Conservation (phyloP, 2,329 filamentous ascomycete species). For the Orbilia javanica region DNA sequence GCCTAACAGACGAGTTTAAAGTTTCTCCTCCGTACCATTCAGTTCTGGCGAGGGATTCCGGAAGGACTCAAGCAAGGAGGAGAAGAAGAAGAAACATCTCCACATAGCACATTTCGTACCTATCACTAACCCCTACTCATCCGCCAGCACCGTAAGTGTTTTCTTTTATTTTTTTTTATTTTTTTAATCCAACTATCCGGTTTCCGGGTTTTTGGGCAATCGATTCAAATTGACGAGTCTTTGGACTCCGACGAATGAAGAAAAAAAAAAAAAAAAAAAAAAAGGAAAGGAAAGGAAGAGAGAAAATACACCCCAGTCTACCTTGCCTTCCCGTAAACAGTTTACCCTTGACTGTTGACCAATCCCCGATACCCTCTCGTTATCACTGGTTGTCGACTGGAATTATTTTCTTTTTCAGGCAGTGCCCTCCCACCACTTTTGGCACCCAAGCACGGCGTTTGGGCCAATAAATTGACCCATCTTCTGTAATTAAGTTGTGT, state of each 20-base stretch:
- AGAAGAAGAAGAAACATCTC: background rate
- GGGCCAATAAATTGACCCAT: slow-evolving; percentile 55
- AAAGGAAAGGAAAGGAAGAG: too few relatives aligned
- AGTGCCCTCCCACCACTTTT: slow-evolving; percentile 25
- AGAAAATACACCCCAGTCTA: slow-evolving; percentile 14
- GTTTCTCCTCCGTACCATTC: slow-evolving; percentile 13
- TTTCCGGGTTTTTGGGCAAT: background rate
- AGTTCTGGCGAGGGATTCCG: slow-evolving; percentile 32
- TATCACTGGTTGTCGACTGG: slow-evolving; percentile 14
- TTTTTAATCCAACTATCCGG: background rate
- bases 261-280: slow-evolving; percentile 8
- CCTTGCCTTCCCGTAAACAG: slow-evolving; percentile 4
- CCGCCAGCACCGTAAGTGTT: too few relatives aligned
- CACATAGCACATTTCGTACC: slow-evolving; percentile 8
- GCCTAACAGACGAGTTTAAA: slow-evolving; percentile 12
- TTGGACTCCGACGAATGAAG: slow-evolving; percentile 5
- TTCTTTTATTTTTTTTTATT: background rate
- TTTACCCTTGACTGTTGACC: background rate
- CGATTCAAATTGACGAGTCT: background rate
- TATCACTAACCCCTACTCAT: too few relatives aligned
- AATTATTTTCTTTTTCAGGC: slow-evolving; percentile 35
- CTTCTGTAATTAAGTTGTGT: slow-evolving; percentile 55
- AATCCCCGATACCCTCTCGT: slow-evolving; percentile 5
- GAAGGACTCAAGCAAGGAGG: slow-evolving; percentile 29
- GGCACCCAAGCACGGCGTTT: slow-evolving; percentile 43